Evolutionary conservation across 1,284 basidiomycete species (phyloP), one percentile per base, ranked within the genome.

Genomic region (Singerocomus inundabilis): DNA sequence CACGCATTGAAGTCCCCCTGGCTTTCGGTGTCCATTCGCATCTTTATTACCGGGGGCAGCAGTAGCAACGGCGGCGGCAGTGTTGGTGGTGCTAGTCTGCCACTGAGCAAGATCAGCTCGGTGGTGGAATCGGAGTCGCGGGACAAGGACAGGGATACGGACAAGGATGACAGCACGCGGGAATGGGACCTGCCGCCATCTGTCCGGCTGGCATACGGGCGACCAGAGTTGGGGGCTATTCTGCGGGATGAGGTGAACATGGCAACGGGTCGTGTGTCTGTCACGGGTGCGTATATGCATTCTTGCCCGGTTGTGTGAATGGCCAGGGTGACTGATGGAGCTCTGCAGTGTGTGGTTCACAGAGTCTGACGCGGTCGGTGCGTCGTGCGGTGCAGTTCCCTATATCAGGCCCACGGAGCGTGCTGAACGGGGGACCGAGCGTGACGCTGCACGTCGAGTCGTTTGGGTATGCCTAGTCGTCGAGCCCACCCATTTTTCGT

Each of bases 371-470:
- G 1, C 58, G 64, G 25, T 56, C 64, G 16, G 74, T 75, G 11
- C 71, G 77, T 2, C 49, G 49, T 3, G 72, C 72, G 3, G 55
- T 80, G 43, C 61, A 71, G 11, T 68, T 71, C 33, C 66, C 69
- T 0, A 60, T 70, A 10, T 69, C 72, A 1, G 67, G 69, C 6
- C 68, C 67, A n/a, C 33, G 38, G 6, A 65, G 60, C 15, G 57
- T 76, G 3, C 56, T 79, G 44, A 62, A 54, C 15, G 78, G 78
- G 15, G 72, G 73, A 0, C 72, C 79, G 8, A 74, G 67, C 45
- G 70, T 80, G 26, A 70, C 69, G 4, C 57, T 81, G 36, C 72
- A 77, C 58, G 71, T 78, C 15, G 79, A 80, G 56, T 66, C 72
- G 31, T 79, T 75, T 60, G 76, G 74, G 13, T 74, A 72, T 43